These are phyloP conservation scores for Porcisia deanei DNA, from an alignment of 208 protist genomes.

Conservation along the genomic window DNA sequence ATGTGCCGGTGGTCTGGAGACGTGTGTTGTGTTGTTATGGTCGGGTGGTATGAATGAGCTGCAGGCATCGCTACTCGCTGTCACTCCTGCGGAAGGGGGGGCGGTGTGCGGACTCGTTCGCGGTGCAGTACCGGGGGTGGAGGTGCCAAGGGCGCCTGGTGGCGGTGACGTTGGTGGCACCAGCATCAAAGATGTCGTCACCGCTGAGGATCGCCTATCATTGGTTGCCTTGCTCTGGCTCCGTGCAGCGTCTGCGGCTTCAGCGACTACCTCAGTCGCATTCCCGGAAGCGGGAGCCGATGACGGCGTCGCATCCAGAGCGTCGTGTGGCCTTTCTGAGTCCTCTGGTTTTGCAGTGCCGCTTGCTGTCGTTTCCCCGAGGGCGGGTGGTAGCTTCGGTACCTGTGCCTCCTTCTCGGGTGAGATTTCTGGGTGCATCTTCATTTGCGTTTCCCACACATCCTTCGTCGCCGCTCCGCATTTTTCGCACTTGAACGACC, in stretches of 20 bases:
- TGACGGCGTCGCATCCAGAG: background rate
- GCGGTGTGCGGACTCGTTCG: background rate
- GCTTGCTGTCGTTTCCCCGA: background rate
- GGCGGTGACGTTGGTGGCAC: background rate
- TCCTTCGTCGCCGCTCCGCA: conserved; percentile 35
- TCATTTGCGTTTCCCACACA: conserved; percentile 56
- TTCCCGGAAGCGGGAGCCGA: background rate
- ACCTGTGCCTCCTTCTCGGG: conserved; percentile 26
- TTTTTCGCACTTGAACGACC: conserved; percentile 40
- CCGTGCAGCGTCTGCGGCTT: background rate
- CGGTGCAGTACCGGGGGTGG: background rate
- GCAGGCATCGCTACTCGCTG: background rate
- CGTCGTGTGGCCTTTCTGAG: background rate
- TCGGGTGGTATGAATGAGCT: background rate
- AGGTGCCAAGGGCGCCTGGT: background rate
- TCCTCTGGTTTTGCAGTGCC: background rate
- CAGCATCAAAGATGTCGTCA: background rate
- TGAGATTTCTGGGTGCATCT: conserved; percentile 46
- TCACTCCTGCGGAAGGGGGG: background rate
- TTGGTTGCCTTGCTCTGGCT: background rate
- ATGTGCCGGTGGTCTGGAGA: background rate
- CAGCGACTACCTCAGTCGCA: background rate
- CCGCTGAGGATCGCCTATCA: background rate
- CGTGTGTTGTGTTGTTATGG: background rate
- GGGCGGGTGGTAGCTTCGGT: conserved; percentile 14